These are phyloP conservation scores for Trichoderma koningiopsis DNA, from an alignment of 2,329 filamentous ascomycete species.

Conservation along the genomic window DNA sequence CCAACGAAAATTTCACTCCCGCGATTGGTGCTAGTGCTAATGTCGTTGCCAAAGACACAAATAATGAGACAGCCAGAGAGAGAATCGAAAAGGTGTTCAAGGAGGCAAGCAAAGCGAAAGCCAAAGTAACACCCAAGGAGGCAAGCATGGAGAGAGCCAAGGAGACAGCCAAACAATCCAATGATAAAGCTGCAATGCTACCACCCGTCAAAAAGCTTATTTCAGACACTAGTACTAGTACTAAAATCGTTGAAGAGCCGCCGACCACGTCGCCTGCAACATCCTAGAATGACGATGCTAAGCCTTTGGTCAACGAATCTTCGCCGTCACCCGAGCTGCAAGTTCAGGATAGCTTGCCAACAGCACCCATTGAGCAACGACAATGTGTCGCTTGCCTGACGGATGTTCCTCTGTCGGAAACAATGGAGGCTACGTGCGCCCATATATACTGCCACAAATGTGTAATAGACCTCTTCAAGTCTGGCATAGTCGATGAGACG, in stretches of 20 bases:
- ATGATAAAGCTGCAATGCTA: not conserved
- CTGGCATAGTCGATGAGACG: conserved; percentile 48
- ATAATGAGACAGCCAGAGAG: no score
- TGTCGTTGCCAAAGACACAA: not conserved
- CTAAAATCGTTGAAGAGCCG: not conserved
- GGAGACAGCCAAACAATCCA: not conserved
- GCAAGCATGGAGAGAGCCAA: not conserved
- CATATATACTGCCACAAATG: conserved; percentile 57
- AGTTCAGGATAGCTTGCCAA: not conserved
- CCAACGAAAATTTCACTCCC: not conserved
- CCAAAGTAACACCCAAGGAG: no score
- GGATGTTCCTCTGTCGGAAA: not conserved
- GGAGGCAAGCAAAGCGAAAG: no score
- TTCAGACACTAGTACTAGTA: not conserved
- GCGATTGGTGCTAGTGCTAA: not conserved
- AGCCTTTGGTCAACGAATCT: not conserved
- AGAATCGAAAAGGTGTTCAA: no score
- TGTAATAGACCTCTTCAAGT: conserved; percentile 44
- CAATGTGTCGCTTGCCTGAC: not conserved
- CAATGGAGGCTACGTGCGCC: conserved; percentile 36
- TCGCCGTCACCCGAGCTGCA: not conserved
- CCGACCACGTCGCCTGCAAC: not conserved
- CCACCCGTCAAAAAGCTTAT: not conserved
- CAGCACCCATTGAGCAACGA: not conserved
- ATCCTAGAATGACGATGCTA: not conserved